Evolutionary conservation across 306 rosid species (phyloP).

Genomic region (peach (Prunus persica)): DNA sequence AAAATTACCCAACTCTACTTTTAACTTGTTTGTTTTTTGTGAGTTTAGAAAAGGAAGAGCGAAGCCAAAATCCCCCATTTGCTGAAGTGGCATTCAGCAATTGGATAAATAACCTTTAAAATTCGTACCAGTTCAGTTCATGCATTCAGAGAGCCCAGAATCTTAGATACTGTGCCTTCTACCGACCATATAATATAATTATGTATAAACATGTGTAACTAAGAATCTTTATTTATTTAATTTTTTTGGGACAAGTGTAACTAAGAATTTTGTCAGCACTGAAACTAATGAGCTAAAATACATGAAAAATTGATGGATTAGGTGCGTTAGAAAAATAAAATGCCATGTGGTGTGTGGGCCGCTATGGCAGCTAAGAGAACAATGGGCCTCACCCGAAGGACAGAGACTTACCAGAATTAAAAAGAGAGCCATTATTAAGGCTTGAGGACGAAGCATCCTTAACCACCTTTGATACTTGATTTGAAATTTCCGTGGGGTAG

Average conservation of each 20-base stretch:
- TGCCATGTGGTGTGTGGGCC: not conserved
- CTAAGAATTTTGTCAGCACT: slow-evolving; percentile 5
- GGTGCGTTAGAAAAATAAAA: not conserved
- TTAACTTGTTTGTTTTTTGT: not conserved
- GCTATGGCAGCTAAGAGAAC: not conserved
- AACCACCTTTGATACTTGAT: slow-evolving; percentile 2
- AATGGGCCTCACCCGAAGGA: not conserved
- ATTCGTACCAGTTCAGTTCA: too few relatives aligned
- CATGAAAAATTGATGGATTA: not conserved
- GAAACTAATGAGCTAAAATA: slow-evolving; percentile 5
- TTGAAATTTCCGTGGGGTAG: not conserved
- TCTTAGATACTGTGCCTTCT: too few relatives aligned
- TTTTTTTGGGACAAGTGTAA: not conserved
- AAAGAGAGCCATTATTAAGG: not conserved
- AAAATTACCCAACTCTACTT: not conserved
- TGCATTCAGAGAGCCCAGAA: too few relatives aligned
- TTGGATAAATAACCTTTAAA: not conserved
- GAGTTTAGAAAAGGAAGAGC: not conserved
- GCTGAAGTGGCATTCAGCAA: not conserved
- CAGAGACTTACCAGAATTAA: not conserved
- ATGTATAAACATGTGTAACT: too few relatives aligned
- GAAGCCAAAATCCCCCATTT: not conserved
- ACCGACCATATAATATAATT: too few relatives aligned
- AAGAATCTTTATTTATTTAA: too few relatives aligned
- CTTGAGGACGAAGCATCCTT: not conserved